A percentile compares a stretch with the other conserved stretches of the same genome.
Evolutionary conservation across 768 basidiomycete species (phyloP).

Genomic region (Termitomyces eurrhizus): DNA sequence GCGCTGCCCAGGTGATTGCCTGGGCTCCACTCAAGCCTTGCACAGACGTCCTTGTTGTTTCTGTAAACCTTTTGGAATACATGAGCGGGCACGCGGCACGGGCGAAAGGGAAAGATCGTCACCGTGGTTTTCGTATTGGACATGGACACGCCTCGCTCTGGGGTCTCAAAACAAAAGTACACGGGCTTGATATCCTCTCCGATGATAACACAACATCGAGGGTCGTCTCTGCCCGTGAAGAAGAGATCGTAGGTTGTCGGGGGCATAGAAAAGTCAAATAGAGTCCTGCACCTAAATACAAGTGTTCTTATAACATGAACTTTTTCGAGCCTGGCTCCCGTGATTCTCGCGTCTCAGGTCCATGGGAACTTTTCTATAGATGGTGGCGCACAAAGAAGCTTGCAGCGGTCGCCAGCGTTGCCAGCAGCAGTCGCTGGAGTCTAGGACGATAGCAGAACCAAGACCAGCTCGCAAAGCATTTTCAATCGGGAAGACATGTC

Average conservation of each 20-base stretch:
- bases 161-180: conserved; percentile 67
- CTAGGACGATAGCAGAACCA: conserved; percentile 7
- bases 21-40: conserved; percentile 46
- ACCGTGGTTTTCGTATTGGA: conserved; percentile 48
- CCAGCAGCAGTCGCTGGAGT: conserved; percentile 4
- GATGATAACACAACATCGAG: conserved; percentile 64
- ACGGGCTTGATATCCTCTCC: conserved; percentile 57
- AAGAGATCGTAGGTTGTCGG: conserved; percentile 51
- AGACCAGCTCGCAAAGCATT: conserved; percentile 7
- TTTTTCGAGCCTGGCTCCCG: conserved; percentile 42
- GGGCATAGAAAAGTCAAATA: conserved; percentile 33
- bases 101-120: conserved; percentile 9
- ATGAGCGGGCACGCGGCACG: conserved; percentile 7
- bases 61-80: conserved; percentile 31
- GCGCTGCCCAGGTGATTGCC: conserved; percentile 54
- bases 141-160: conserved; percentile 36
- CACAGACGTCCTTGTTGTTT: conserved; percentile 47
- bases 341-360: conserved; percentile 47
- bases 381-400: conserved; percentile 44
- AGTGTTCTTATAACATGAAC: conserved; percentile 41
- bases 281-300: conserved; percentile 28
- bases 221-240: conserved; percentile 69
- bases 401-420: background rate
- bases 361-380: conserved; percentile 50
- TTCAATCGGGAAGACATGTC: conserved; percentile 29